A percentile compares a stretch with the other conserved stretches of the same genome.
phyloP scores from a whole-genome alignment of 352 stramenopile genomes.

The Aphanomyces cochlioides region DNA sequence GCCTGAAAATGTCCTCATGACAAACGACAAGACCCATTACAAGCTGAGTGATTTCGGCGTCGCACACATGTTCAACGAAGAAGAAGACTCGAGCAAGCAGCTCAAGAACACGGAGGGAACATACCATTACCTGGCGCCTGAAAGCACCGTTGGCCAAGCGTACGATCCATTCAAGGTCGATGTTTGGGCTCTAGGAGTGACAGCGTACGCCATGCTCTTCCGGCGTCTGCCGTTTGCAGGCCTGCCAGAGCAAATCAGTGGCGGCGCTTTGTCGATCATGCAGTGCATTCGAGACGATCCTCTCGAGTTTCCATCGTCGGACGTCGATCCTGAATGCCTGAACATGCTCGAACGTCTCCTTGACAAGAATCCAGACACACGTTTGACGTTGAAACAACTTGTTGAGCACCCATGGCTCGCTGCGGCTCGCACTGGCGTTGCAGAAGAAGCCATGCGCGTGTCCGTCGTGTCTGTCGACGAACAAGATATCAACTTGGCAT shows the following conservation, averaged over 20 bases:
- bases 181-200: slow-evolving; percentile 80
- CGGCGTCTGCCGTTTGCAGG: slow-evolving; percentile 69
- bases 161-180: slow-evolving; percentile 78
- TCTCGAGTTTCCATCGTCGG: slow-evolving; percentile 37
- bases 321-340: slow-evolving; percentile 45
- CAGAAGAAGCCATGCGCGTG: slow-evolving; percentile 4
- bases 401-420: slow-evolving; percentile 51
- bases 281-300: slow-evolving; percentile 61
- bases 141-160: slow-evolving; percentile 69
- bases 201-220: slow-evolving; percentile 65
- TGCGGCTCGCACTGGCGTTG: background rate
- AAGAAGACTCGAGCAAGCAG: slow-evolving; percentile 36
- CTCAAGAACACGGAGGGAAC: slow-evolving; percentile 80
- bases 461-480: slow-evolving; percentile 18
- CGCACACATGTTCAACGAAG: slow-evolving; percentile 52
- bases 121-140: slow-evolving; percentile 82
- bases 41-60: slow-evolving; percentile 83
- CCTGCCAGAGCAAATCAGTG: slow-evolving; percentile 46
- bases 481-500: slow-evolving; percentile 67
- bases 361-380: slow-evolving; percentile 51
- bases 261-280: slow-evolving; percentile 45
- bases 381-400: slow-evolving; percentile 56
- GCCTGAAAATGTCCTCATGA: slow-evolving; percentile 70
- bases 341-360: slow-evolving; percentile 48
- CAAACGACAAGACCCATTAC: slow-evolving; percentile 44